phyloP scores from a whole-genome alignment of 116 monocot species.

The Cymodocea nodosa region DNA sequence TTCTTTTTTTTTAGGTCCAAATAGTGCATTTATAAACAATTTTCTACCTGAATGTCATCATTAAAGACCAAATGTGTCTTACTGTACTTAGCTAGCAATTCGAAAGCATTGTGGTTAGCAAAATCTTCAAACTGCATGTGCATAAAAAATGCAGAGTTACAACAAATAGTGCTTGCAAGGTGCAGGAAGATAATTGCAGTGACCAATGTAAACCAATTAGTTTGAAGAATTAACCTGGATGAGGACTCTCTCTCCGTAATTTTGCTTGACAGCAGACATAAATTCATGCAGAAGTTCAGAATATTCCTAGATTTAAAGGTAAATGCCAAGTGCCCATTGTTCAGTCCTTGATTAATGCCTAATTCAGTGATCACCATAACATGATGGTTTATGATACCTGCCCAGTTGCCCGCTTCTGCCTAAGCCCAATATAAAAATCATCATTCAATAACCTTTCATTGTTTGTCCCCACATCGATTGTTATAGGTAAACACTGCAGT shows the following conservation, averaged over 20 bases:
- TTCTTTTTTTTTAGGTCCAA: no score
- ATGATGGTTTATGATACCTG: conserved; percentile 25
- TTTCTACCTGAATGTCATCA: conserved; percentile 89
- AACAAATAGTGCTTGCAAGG: background rate
- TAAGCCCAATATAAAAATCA: conserved; percentile 91
- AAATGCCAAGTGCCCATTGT: background rate
- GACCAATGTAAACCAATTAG: background rate
- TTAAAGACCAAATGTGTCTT: conserved; percentile 90
- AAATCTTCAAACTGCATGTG: conserved; percentile 88
- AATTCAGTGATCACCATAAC: background rate
- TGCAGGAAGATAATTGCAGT: background rate
- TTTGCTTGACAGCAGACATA: conserved; percentile 82
- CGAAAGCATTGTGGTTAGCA: conserved; percentile 94
- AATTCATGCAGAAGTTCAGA: conserved; percentile 73
- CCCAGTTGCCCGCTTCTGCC: conserved; percentile 80
- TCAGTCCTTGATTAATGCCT: no score
- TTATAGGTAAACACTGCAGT: conserved; percentile 81
- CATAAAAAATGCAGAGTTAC: background rate
- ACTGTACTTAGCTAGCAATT: conserved; percentile 70
- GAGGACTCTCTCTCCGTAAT: conserved; percentile 82
- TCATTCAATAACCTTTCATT: conserved; percentile 75
- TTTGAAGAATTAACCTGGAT: conserved; percentile 40
- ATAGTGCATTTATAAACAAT: background rate
- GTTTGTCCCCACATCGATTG: conserved; percentile 96
- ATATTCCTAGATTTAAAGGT: conserved; percentile 48